These are phyloP conservation scores for Trichoderma gamsii DNA, from an alignment of 495 filamentous ascomycete genomes.

Conservation along the genomic window DNA sequence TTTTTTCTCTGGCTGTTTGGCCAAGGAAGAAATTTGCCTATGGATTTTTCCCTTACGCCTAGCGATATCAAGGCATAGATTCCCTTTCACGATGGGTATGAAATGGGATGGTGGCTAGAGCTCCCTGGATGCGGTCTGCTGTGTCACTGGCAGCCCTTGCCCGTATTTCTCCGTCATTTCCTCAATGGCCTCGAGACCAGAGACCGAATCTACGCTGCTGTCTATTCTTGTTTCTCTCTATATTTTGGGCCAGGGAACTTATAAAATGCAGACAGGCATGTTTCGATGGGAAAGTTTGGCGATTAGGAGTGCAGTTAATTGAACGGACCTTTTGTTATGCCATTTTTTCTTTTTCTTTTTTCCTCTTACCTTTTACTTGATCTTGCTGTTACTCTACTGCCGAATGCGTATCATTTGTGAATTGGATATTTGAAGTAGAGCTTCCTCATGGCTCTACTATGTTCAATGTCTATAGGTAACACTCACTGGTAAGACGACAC, in stretches of 20 bases:
- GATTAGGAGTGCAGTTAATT: slow-evolving; percentile 41
- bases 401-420: no score
- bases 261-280: slow-evolving; percentile 33
- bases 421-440: no score
- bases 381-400: background rate
- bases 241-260: slow-evolving; percentile 20
- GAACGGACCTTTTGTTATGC: slow-evolving; percentile 21
- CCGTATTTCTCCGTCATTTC: slow-evolving; percentile 15
- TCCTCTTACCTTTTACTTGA: background rate
- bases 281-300: slow-evolving; percentile 42
- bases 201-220: slow-evolving; percentile 1
- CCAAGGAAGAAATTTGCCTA: background rate
- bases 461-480: no score
- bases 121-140: slow-evolving; percentile 11
- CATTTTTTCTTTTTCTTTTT: slow-evolving; percentile 20
- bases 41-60: background rate
- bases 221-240: slow-evolving; percentile 28
- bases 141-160: slow-evolving; percentile 1
- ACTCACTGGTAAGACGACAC: no score
- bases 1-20: background rate
- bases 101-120: background rate
- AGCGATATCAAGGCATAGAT: background rate
- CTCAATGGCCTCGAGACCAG: slow-evolving; percentile 19
- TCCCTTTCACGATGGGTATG: background rate
- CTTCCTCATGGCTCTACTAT: no score